phyloP scores from a whole-genome alignment of 805 yeast species.

The Zygosaccharomyces gambellarensis region DNA sequence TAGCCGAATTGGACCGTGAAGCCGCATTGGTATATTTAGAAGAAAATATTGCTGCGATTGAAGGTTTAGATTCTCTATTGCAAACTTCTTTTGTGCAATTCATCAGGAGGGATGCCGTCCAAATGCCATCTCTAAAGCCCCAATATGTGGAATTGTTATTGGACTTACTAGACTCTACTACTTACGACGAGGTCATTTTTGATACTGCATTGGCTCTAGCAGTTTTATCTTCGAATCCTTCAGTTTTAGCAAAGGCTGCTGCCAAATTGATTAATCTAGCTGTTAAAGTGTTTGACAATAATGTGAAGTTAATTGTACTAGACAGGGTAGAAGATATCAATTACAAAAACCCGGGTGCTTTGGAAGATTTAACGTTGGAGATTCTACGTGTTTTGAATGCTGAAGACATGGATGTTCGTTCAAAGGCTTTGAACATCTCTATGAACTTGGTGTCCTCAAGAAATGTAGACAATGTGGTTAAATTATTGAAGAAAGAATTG shows the following conservation, averaged over 20 bases:
- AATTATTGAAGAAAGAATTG: constrained; percentile 86
- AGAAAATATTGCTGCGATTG: constrained; percentile 55
- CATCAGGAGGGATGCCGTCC: constrained; percentile 72
- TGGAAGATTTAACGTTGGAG: constrained; percentile 81
- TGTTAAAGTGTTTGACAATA: constrained; percentile 88
- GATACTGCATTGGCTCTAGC: constrained; percentile 87
- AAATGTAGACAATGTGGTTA: constrained; percentile 91
- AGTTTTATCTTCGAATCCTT: constrained; percentile 55
- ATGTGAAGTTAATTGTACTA: constrained; percentile 86
- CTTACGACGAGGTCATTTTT: constrained; percentile 62
- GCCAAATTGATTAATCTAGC: constrained; percentile 83
- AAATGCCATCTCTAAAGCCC: constrained; percentile 57
- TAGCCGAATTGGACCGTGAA: constrained; percentile 77
- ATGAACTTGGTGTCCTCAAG: constrained; percentile 74
- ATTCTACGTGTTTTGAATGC: constrained; percentile 79
- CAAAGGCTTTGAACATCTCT: constrained; percentile 81
- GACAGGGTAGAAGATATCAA: constrained; percentile 79
- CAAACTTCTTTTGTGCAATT: constrained; percentile 90
- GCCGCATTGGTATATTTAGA: constrained; percentile 80
- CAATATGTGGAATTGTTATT: constrained; percentile 69
- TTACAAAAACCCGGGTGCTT: constrained; percentile 67
- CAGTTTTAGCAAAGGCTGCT: constrained; percentile 73
- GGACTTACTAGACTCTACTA: constrained; percentile 64
- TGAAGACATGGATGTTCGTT: constrained; percentile 87
- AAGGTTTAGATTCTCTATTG: constrained; percentile 69